These are phyloP conservation scores for Fraxinus paxiana DNA, from an alignment of 305 asterid species.

Conservation along the genomic window DNA sequence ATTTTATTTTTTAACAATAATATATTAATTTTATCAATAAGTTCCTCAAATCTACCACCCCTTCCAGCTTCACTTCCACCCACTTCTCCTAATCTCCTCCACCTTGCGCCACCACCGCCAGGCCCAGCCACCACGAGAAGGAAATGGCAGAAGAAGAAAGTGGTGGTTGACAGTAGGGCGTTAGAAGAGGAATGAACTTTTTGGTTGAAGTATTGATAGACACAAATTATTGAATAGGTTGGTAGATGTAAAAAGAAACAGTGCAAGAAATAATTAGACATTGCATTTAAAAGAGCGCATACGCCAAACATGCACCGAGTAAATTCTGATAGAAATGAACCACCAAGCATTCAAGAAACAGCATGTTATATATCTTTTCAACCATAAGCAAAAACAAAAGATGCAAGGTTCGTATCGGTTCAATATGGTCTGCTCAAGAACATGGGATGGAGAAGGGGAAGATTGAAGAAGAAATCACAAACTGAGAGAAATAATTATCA, in stretches of 20 bases:
- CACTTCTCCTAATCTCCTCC: background rate
- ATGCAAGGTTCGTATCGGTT: background rate
- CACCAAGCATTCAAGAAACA: background rate
- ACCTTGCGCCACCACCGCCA: background rate
- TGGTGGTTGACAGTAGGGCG: background rate
- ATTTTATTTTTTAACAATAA: background rate
- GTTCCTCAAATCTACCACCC: background rate
- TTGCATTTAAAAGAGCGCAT: background rate
- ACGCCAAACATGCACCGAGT: background rate
- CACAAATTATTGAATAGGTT: background rate
- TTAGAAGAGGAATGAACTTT: background rate
- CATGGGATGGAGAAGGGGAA: background rate
- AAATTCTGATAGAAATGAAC: background rate
- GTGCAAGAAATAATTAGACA: background rate
- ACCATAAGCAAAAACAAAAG: background rate
- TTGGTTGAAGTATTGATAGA: background rate
- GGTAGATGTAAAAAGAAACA: background rate
- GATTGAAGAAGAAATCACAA: background rate
- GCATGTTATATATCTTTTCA: background rate
- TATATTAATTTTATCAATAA: background rate
- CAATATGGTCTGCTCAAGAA: constrained; percentile 12
- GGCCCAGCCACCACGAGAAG: background rate
- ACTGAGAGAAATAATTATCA: background rate
- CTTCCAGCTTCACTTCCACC: background rate
- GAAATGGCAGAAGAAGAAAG: background rate